These are phyloP conservation scores for Serendipita sp. DNA, from an alignment of 768 basidiomycete species.

Conservation along the genomic window DNA sequence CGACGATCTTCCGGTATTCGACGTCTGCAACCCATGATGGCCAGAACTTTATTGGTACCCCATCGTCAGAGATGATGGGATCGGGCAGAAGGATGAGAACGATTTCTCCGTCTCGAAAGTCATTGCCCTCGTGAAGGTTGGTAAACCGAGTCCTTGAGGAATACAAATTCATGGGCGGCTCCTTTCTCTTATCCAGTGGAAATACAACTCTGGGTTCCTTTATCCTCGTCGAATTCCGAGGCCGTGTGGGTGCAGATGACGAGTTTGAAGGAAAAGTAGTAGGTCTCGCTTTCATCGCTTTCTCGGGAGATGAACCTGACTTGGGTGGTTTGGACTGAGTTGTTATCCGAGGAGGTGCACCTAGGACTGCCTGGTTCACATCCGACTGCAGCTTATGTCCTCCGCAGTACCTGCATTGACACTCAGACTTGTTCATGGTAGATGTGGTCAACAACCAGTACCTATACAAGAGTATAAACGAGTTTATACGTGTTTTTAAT, in stretches of 20 bases:
- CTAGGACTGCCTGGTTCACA: constrained; percentile 12
- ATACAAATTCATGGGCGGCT: neutral
- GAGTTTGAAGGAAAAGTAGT: neutral
- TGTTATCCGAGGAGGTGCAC: neutral
- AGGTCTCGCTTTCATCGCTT: neutral
- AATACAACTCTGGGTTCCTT: neutral
- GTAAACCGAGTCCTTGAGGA: constrained; percentile 3
- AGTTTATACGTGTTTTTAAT: no score
- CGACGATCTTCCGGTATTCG: constrained; percentile 31
- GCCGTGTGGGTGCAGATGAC: neutral
- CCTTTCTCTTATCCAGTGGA: neutral
- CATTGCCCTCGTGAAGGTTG: neutral
- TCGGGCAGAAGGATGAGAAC: constrained; percentile 47
- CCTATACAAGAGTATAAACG: neutral
- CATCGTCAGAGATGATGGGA: constrained; percentile 31
- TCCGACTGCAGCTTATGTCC: constrained; percentile 11
- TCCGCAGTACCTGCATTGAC: constrained; percentile 16
- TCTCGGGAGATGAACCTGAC: neutral
- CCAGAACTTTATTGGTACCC: constrained; percentile 49
- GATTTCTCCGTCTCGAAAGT: constrained; percentile 45
- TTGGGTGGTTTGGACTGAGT: neutral
- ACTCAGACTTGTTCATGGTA: constrained; percentile 9
- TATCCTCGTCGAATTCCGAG: neutral
- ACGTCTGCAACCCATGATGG: constrained; percentile 52
- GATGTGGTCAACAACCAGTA: constrained; percentile 11